Evolutionary conservation across 1,139 yeast genomes (phyloP).

Genomic region (Sugiyamaella grinbergsii): DNA sequence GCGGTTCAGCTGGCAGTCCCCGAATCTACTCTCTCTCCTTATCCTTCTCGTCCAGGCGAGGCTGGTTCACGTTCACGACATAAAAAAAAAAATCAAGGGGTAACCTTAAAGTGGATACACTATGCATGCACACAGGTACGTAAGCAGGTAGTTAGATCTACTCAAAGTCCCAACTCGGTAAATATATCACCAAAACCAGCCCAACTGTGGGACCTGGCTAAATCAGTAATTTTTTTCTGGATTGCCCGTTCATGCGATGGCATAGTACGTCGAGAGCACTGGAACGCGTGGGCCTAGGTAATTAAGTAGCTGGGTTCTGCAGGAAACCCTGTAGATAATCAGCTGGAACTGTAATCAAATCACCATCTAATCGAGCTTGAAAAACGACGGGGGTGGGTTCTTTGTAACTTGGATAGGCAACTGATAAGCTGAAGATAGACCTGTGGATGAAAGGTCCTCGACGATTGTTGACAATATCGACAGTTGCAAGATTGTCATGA

Average conservation of each 20-base stretch:
- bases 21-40: not conserved
- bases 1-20: too few relatives aligned
- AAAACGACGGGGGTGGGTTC: not conserved
- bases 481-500: too few relatives aligned
- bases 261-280: not conserved
- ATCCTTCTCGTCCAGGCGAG: not conserved
- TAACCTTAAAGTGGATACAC: conserved; percentile 8
- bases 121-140: conserved; percentile 1
- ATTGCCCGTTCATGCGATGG: not conserved
- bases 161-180: not conserved
- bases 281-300: conserved; percentile 5
- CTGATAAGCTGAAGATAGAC: too few relatives aligned
- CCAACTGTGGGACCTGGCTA: not conserved
- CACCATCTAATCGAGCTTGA: too few relatives aligned
- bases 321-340: not conserved
- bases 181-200: conserved; percentile 1
- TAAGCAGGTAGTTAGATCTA: not conserved
- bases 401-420: too few relatives aligned
- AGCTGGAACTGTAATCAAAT: not conserved
- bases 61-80: not conserved
- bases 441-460: too few relatives aligned
- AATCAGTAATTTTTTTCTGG: not conserved
- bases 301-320: not conserved
- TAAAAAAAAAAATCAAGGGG: conserved; percentile 6
- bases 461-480: too few relatives aligned